These are phyloP conservation scores for Hysterangium stoloniferum DNA, from an alignment of 768 basidiomycete species.

Conservation along the genomic window DNA sequence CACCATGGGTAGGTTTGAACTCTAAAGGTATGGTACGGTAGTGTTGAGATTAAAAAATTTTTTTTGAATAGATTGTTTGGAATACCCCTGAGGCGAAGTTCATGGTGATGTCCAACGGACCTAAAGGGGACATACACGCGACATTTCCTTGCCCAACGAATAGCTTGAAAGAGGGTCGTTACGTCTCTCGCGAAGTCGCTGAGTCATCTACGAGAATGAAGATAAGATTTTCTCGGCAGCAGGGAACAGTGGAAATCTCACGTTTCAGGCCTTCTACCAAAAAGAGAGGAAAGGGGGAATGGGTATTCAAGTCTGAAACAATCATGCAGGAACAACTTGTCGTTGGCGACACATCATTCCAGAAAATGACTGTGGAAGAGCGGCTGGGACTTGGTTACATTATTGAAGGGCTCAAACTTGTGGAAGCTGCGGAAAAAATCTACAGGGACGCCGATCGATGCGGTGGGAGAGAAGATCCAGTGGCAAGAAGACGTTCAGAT, in stretches of 20 bases:
- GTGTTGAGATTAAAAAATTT: too few relatives aligned
- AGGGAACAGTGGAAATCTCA: not conserved
- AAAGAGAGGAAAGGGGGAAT: slow-evolving; percentile 1
- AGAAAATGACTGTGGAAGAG: not conserved
- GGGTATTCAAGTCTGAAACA: not conserved
- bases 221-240: not conserved
- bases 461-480: not conserved
- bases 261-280: not conserved
- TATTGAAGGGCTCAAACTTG: not conserved
- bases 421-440: not conserved
- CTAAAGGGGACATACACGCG: slow-evolving; percentile 33
- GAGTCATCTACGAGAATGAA: not conserved
- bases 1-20: slow-evolving; percentile 42
- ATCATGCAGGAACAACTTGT: not conserved
- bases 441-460: not conserved
- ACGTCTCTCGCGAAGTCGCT: not conserved
- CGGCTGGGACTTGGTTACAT: not conserved
- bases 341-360: not conserved
- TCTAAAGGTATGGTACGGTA: too few relatives aligned
- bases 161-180: not conserved
- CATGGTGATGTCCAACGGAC: slow-evolving; percentile 45
- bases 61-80: slow-evolving; percentile 32
- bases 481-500: not conserved
- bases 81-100: slow-evolving; percentile 34
- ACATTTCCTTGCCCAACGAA: not conserved